Evolutionary conservation across 2,329 filamentous ascomycete species (phyloP), one percentile per base, ranked within the genome.

Genomic region (Fusarium cicatricum): DNA sequence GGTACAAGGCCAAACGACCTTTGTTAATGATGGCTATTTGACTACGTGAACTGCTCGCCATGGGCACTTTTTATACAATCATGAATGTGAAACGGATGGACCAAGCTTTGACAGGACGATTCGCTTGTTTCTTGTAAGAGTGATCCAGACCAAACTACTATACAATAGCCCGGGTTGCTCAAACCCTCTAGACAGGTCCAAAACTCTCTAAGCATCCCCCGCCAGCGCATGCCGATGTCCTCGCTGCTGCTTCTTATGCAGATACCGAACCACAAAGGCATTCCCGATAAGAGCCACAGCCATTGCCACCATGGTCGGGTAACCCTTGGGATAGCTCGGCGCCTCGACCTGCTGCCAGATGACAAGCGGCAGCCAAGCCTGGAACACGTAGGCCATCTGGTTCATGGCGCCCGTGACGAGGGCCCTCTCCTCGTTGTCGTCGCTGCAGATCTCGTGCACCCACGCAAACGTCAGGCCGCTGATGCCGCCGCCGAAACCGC

Each of bases 381-480:
- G 86, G 39, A 91, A 74, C 1, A 90, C 85, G 54, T 90, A 90
- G 0, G 87, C 87, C 75, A 90, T 82, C 67, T 88, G 82, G 52
- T 90, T 90, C 85, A 90, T 90, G n/a, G 79, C 75, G 0, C 79
- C 87, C 0, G 87, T 82, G 0, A 90, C 85, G 3, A 91, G 74
- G 0, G 88, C 87, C 10, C 87, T 77, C 73, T 90, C 88, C 65
- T 90, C 87, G 46, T 86, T 82, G 48, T 82, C 79, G 11, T 75
- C 78, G 32, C 72, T 74, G 58, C 79, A 82, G 23, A 82, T 80
- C 67, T 82, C 80, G 52, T 82, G 78, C 1, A 78, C 78, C 80
- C 80, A 82, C 0, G 80, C 78, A 55, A 80, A 81, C 0, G 75
- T 77, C 11, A 82, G 64, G 0, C 80, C 80, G 11, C 76, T 77